phyloP scores from a whole-genome alignment of 805 yeast species.

The Clavispora vitiphila region DNA sequence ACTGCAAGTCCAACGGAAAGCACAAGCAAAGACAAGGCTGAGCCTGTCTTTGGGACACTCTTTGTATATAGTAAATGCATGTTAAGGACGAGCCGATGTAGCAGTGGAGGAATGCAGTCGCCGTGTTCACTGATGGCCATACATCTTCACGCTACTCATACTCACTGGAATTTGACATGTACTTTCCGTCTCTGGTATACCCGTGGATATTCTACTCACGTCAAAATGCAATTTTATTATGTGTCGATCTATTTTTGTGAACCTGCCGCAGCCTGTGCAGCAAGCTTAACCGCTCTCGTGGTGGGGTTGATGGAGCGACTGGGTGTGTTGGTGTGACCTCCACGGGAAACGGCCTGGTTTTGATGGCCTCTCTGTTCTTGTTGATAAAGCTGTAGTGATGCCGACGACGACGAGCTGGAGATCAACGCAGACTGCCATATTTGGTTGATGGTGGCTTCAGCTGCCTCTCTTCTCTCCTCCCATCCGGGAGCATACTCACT shows the following conservation, averaged over 20 bases:
- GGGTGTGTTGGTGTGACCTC: slow-evolving; percentile 13
- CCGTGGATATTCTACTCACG: too few relatives aligned
- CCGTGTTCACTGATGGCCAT: too few relatives aligned
- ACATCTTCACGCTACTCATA: too few relatives aligned
- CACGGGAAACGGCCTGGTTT: slow-evolving; percentile 1
- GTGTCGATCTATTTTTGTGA: background rate
- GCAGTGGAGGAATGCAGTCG: too few relatives aligned
- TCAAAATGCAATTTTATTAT: too few relatives aligned
- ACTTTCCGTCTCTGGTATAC: too few relatives aligned
- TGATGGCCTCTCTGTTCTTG: slow-evolving; percentile 7
- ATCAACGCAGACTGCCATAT: slow-evolving; percentile 40
- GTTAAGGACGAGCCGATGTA: background rate
- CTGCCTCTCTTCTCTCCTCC: slow-evolving; percentile 28
- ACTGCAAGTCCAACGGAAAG: slow-evolving; percentile 87
- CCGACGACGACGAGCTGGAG: slow-evolving; percentile 11
- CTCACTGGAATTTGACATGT: too few relatives aligned
- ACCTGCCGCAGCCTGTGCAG: slow-evolving; percentile 13
- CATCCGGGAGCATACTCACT: slow-evolving; percentile 29
- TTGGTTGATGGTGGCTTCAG: slow-evolving; percentile 19
- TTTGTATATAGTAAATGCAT: slow-evolving; percentile 2
- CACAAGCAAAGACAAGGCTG: slow-evolving; percentile 20
- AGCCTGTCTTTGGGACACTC: background rate
- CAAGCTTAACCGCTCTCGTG: slow-evolving; percentile 33
- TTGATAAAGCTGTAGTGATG: slow-evolving; percentile 8
- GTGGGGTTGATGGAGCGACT: slow-evolving; percentile 24